Evolutionary conservation across 2,329 filamentous ascomycete species (phyloP).

Genomic region (Aspergillus pseudoviridinutans): DNA sequence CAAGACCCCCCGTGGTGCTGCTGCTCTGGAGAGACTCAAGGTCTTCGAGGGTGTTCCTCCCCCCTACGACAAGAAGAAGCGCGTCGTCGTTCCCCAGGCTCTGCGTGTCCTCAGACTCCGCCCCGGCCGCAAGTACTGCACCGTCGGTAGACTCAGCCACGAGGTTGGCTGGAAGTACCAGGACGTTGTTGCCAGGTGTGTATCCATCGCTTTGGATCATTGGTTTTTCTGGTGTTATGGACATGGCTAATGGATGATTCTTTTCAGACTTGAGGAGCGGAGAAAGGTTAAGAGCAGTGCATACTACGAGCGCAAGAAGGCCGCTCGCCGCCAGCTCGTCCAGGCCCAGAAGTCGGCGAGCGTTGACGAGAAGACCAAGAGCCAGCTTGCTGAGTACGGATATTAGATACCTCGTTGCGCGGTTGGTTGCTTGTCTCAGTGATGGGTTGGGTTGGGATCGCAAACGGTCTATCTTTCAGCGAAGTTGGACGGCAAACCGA

Average conservation of each 20-base stretch:
- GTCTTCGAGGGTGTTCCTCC: conserved; percentile 99
- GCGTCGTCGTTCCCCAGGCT: conserved; percentile 98
- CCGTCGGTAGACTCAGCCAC: conserved; percentile 93
- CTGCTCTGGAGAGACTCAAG: conserved; percentile 97
- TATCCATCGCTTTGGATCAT: conserved; percentile 27
- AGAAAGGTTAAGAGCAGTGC: conserved; percentile 98
- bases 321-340: conserved; percentile 80
- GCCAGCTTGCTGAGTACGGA: conserved; percentile 83
- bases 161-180: conserved; percentile 99
- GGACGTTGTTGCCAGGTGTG: conserved; percentile 95
- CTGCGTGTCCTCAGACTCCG: conserved; percentile 94
- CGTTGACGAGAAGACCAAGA: conserved; percentile 79
- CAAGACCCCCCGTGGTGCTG: conserved; percentile 97
- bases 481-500: conserved; percentile 39
- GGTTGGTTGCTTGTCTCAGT: conserved; percentile 40
- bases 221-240: neutral
- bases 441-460: conserved; percentile 39
- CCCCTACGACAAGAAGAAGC: conserved; percentile 99
- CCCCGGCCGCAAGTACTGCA: conserved; percentile 99
- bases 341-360: conserved; percentile 90
- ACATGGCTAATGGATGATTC: conserved; percentile 18
- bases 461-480: conserved; percentile 36
- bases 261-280: conserved; percentile 87
- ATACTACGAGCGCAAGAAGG: conserved; percentile 99
- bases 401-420: conserved; percentile 63